Evolutionary conservation across 345 rosid species (phyloP).

Genomic region (Combretum micranthum): DNA sequence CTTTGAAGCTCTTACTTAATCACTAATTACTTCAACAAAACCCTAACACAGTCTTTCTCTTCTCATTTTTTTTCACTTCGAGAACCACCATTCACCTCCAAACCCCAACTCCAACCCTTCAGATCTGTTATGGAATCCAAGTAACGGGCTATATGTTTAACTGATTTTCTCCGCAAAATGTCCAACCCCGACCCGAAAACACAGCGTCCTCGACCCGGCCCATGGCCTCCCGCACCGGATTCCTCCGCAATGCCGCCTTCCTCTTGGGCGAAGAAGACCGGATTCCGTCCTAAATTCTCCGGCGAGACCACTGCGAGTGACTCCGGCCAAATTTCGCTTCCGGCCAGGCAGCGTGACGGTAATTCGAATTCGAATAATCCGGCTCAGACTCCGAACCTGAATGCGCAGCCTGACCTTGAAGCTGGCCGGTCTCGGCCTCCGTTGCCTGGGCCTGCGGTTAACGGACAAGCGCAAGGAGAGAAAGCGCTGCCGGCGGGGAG

Average conservation of each 20-base stretch:
- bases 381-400: background rate
- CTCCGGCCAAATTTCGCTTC: slow-evolving; percentile 59
- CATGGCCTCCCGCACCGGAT: slow-evolving; percentile 72
- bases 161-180: slow-evolving; percentile 26
- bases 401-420: slow-evolving; percentile 59
- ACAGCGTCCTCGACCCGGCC: slow-evolving; percentile 61
- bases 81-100: background rate
- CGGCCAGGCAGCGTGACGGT: slow-evolving; percentile 39
- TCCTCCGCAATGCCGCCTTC: slow-evolving; percentile 79
- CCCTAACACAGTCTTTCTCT: slow-evolving; percentile 2
- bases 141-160: slow-evolving; percentile 7
- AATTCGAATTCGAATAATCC: slow-evolving; percentile 6
- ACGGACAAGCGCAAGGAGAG: slow-evolving; percentile 20
- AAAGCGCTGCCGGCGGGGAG: slow-evolving; percentile 17
- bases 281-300: slow-evolving; percentile 91
- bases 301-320: slow-evolving; percentile 80
- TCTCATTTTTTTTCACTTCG: slow-evolving; percentile 1
- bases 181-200: slow-evolving; percentile 61
- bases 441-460: slow-evolving; percentile 11
- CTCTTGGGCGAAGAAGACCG: slow-evolving; percentile 92
- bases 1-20: too few species aligned
- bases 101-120: slow-evolving; percentile 11
- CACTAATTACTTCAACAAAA: too few species aligned
- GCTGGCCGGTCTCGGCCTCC: slow-evolving; percentile 40
- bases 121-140: slow-evolving; percentile 21